Percentiles rank a stretch among this genome's conserved stretches.
phyloP scores from a whole-genome alignment of 257 asterid species.

The Solanum neorickii region DNA sequence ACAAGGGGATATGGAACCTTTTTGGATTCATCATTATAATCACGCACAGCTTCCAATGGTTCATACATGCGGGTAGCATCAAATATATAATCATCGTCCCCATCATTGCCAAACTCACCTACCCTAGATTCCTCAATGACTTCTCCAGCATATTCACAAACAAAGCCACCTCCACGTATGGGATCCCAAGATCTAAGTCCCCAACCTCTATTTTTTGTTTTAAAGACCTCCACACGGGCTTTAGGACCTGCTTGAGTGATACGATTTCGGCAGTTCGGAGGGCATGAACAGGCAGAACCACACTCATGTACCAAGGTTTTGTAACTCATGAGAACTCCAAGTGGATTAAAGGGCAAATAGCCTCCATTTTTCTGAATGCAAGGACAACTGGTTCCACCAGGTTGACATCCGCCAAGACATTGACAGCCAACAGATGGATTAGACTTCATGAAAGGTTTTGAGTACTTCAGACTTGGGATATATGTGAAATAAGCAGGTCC shows the following conservation, averaged over 20 bases:
- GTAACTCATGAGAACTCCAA: slow-evolving; percentile 51
- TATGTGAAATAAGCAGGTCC: slow-evolving; percentile 89
- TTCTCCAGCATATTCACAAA: slow-evolving; percentile 95
- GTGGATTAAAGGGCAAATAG: slow-evolving; percentile 47
- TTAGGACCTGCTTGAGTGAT: slow-evolving; percentile 63
- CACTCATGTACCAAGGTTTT: slow-evolving; percentile 61
- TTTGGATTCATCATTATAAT: slow-evolving; percentile 19
- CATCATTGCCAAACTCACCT: slow-evolving; percentile 26
- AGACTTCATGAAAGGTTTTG: slow-evolving; percentile 34
- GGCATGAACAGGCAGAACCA: slow-evolving; percentile 60
- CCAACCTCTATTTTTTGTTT: slow-evolving; percentile 82
- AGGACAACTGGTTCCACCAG: slow-evolving; percentile 56
- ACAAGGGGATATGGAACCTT: slow-evolving; percentile 61
- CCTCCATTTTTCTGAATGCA: slow-evolving; percentile 61
- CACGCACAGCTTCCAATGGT: slow-evolving; percentile 37
- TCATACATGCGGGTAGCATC: slow-evolving; percentile 70
- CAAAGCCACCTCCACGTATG: slow-evolving; percentile 70
- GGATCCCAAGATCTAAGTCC: slow-evolving; percentile 98
- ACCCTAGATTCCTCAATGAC: slow-evolving; percentile 28
- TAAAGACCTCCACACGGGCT: slow-evolving; percentile 68
- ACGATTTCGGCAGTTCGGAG: slow-evolving; percentile 67
- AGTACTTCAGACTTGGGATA: slow-evolving; percentile 37
- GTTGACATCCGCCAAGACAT: slow-evolving; percentile 78
- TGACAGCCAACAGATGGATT: slow-evolving; percentile 45
- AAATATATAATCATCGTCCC: slow-evolving; percentile 44